These are phyloP conservation scores for Microbotryum lychnidis-dioicae DNA, from an alignment of 1,284 basidiomycete species.

Conservation along the genomic window DNA sequence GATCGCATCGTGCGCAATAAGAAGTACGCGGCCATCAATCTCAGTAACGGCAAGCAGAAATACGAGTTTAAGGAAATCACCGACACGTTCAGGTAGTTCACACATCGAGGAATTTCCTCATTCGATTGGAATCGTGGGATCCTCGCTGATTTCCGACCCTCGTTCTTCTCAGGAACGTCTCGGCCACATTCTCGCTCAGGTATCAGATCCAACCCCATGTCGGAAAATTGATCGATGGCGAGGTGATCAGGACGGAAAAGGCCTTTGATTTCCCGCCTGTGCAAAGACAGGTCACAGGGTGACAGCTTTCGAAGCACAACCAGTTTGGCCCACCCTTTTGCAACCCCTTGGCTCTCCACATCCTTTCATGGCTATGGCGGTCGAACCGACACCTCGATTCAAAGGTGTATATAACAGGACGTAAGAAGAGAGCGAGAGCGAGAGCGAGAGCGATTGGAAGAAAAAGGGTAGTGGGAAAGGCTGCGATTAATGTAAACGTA, in stretches of 20 bases:
- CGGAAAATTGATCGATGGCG: slow-evolving; percentile 65
- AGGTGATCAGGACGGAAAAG: slow-evolving; percentile 53
- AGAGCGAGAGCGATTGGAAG: slow-evolving; percentile 4
- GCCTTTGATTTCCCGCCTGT: slow-evolving; percentile 15
- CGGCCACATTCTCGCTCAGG: slow-evolving; percentile 64
- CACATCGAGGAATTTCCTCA: not conserved
- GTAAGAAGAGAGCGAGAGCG: not conserved
- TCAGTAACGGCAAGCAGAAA: slow-evolving; percentile 62
- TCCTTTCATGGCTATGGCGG: not conserved
- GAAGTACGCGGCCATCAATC: slow-evolving; percentile 60
- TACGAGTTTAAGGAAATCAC: slow-evolving; percentile 71
- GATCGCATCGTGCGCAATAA: slow-evolving; percentile 74
- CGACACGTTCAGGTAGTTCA: slow-evolving; percentile 65
- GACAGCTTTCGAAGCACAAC: no score
- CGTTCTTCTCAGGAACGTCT: slow-evolving; percentile 48
- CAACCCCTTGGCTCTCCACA: not conserved
- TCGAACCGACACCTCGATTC: no score
- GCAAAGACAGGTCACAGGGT: slow-evolving; percentile 3
- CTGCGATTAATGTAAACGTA: not conserved
- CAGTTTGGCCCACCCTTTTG: not conserved
- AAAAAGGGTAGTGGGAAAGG: not conserved
- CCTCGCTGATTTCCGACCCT: not conserved
- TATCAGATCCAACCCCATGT: slow-evolving; percentile 89
- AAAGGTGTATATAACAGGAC: not conserved
- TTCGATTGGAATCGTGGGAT: not conserved